Evolutionary conservation across 306 rosid species (phyloP).

Genomic region (Acmispon strigosus): DNA sequence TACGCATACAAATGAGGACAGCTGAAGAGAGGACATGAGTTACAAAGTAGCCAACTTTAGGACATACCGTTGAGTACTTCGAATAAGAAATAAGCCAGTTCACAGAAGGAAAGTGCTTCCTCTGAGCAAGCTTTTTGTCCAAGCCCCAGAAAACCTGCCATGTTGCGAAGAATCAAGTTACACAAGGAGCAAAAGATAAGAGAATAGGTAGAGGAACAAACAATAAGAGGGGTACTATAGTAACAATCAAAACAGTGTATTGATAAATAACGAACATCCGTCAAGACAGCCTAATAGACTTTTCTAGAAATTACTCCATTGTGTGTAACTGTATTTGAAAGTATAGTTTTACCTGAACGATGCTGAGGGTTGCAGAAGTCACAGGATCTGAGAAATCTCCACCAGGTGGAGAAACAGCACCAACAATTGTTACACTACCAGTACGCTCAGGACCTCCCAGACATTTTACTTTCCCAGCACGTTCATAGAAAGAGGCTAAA

Average conservation of each 20-base stretch:
- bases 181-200: neutral
- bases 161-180: slow-evolving; percentile 7
- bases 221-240: neutral
- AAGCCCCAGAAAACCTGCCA: slow-evolving; percentile 98
- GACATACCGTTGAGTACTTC: slow-evolving; percentile 78
- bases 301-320: slow-evolving; percentile 3
- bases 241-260: neutral
- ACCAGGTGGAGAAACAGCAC: slow-evolving; percentile 99
- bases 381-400: slow-evolving; percentile 99
- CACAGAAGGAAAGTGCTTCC: slow-evolving; percentile 99
- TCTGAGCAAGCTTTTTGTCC: slow-evolving; percentile 99
- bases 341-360: slow-evolving; percentile 71
- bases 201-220: neutral
- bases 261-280: neutral
- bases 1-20: slow-evolving; percentile 11
- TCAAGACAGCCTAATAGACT: neutral
- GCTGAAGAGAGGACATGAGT: neutral
- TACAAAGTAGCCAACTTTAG: slow-evolving; percentile 5
- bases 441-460: slow-evolving; percentile 97
- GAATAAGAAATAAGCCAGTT: slow-evolving; percentile 99
- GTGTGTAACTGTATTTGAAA: slow-evolving; percentile 2
- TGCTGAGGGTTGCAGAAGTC: slow-evolving; percentile 98
- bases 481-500: slow-evolving; percentile 97
- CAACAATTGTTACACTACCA: slow-evolving; percentile 98
- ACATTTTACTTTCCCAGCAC: slow-evolving; percentile 99